Evolutionary conservation across 345 rosid species (phyloP).

Genomic region (Citrus sp.): DNA sequence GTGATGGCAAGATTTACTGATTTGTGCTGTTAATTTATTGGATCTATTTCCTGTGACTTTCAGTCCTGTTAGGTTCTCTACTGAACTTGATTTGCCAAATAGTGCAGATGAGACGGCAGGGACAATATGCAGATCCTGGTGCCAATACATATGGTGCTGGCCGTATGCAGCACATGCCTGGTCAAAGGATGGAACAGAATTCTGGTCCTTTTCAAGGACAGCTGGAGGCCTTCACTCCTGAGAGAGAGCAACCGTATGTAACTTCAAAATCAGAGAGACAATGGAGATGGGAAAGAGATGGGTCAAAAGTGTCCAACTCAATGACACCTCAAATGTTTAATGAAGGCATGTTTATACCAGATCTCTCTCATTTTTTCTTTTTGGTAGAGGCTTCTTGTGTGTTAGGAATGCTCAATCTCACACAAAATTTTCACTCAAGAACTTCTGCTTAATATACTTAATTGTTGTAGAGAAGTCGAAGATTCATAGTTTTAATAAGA

Average conservation of each 20-base stretch:
- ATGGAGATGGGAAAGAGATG: constrained; percentile 81
- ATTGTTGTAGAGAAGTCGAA: neutral
- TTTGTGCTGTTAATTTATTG: neutral
- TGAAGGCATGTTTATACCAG: constrained; percentile 44
- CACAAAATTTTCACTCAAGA: neutral
- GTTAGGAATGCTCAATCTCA: neutral
- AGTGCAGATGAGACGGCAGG: constrained; percentile 62
- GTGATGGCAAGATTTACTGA: neutral
- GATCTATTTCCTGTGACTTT: constrained; percentile 11
- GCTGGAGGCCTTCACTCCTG: constrained; percentile 90
- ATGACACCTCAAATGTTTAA: constrained; percentile 44
- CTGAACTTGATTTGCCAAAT: constrained; percentile 8
- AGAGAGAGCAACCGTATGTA: constrained; percentile 57
- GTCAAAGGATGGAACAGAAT: constrained; percentile 45
- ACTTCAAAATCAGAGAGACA: constrained; percentile 54
- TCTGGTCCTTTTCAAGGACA: constrained; percentile 67
- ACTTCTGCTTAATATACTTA: neutral
- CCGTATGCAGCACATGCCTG: constrained; percentile 55
- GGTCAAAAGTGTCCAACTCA: constrained; percentile 54
- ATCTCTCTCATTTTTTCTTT: neutral
- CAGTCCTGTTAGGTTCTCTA: constrained; percentile 6
- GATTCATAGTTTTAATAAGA: neutral
- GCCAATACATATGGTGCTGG: constrained; percentile 49
- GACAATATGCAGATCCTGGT: constrained; percentile 55
- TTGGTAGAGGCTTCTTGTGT: neutral